A percentile compares a stretch with the other conserved stretches of the same genome.
Evolutionary conservation across 257 asterid species (phyloP).

Genomic region (Ilex asprella): DNA sequence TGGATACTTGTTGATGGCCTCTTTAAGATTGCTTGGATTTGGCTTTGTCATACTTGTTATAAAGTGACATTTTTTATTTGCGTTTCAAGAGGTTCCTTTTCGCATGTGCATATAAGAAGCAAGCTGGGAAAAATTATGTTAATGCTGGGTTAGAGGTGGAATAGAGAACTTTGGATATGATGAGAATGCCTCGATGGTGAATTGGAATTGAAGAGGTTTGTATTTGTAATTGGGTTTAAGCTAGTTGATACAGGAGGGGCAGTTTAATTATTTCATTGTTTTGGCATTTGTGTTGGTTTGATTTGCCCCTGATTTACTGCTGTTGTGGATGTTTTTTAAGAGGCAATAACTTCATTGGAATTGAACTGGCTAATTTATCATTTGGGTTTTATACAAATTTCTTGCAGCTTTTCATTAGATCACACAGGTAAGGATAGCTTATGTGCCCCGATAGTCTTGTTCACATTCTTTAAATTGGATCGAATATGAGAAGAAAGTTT

Average conservation of each 20-base stretch:
- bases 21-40: conserved; percentile 9
- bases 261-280: not conserved
- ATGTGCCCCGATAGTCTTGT: not conserved
- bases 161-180: not conserved
- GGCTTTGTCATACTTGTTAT: no score
- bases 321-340: not conserved
- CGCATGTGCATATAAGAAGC: not conserved
- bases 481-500: conserved; percentile 1
- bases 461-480: not conserved
- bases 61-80: no score
- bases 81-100: not conserved
- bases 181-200: not conserved
- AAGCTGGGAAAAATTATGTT: not conserved
- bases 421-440: no score
- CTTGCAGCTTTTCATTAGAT: no score
- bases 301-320: not conserved
- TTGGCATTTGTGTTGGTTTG: no score
- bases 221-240: no score
- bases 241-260: not conserved
- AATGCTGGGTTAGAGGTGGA: not conserved
- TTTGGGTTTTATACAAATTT: no score
- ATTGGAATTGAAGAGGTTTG: not conserved
- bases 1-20: conserved; percentile 1
- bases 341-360: no score
- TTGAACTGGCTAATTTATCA: not conserved